Conservation (phyloP, 306 rosid genomes). For the Amphicarpaea edgeworthii region DNA sequence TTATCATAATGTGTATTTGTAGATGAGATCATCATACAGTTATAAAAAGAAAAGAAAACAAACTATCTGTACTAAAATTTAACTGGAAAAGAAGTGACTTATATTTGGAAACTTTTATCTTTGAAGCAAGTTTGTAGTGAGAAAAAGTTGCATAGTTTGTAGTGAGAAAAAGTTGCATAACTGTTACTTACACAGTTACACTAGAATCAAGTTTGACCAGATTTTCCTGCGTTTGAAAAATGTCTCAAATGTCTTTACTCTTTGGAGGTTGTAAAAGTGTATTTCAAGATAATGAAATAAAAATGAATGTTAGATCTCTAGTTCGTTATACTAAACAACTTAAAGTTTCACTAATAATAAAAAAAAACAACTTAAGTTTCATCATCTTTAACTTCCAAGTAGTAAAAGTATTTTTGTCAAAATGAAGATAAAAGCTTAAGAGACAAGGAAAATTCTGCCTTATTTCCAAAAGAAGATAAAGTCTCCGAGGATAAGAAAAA, state of each 20-base stretch:
- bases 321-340: neutral
- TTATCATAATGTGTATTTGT: no score
- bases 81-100: neutral
- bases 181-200: neutral
- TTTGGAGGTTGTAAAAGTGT: conserved; percentile 3
- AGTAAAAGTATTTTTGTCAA: neutral
- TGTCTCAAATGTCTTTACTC: neutral
- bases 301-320: neutral
- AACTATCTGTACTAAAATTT: neutral
- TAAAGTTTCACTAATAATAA: no score
- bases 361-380: no score
- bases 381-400: neutral
- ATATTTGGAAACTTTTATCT: neutral
- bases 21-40: neutral
- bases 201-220: neutral
- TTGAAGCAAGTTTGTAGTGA: neutral
- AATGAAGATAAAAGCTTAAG: no score
- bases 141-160: neutral
- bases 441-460: no score
- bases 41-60: neutral
- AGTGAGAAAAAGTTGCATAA: neutral
- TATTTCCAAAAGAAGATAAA: no score
- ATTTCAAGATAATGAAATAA: conserved; percentile 1
- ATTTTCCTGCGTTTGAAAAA: neutral
- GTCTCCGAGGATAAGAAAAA: no score